Evolutionary conservation across 148 eudicot genomes (phyloP).

Genomic region (Camellia japonica): DNA sequence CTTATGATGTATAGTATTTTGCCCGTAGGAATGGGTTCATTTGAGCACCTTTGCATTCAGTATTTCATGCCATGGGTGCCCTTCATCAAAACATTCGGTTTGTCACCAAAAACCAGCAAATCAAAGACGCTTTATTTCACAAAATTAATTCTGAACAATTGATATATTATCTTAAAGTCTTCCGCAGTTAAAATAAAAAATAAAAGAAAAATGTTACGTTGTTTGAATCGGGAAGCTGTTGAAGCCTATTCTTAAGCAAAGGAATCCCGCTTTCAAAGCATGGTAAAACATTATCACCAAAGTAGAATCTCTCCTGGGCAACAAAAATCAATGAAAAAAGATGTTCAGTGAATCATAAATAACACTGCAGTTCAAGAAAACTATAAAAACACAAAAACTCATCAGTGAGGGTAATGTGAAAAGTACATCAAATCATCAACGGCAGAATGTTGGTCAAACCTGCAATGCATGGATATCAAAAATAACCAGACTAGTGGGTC

Average conservation of each 20-base stretch:
- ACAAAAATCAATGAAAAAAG: conserved; percentile 16
- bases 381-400: background rate
- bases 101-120: background rate
- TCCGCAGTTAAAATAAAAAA: too few relatives aligned
- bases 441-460: conserved; percentile 39
- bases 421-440: background rate
- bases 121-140: background rate
- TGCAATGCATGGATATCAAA: conserved; percentile 97
- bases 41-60: background rate
- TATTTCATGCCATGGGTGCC: background rate
- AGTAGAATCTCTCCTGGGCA: conserved; percentile 90
- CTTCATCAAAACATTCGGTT: background rate
- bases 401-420: background rate
- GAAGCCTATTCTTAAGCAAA: conserved; percentile 84
- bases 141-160: background rate
- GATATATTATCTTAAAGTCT: background rate
- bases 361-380: background rate
- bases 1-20: too few relatives aligned
- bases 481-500: conserved; percentile 93
- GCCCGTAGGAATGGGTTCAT: too few relatives aligned
- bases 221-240: conserved; percentile 92
- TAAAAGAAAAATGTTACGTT: conserved; percentile 47
- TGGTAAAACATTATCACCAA: conserved; percentile 91
- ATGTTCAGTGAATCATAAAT: too few relatives aligned
- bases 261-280: conserved; percentile 99